Evolutionary conservation across 2,329 filamentous ascomycete species (phyloP), one percentile per base, ranked within the genome.

Genomic region (Chrysosporium keratinophilum): DNA sequence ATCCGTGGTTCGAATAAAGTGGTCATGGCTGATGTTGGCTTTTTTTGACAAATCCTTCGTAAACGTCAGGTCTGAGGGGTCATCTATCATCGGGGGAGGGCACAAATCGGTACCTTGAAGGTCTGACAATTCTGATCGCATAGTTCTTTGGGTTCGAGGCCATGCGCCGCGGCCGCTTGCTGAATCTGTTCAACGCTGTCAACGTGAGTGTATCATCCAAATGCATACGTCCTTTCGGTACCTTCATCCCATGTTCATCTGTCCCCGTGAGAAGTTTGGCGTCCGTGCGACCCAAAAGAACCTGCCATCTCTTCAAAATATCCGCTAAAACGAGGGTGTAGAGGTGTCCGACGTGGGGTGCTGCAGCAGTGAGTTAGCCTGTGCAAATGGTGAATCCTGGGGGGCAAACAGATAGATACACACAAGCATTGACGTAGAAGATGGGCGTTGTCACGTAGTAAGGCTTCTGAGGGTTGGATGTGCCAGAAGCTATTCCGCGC

Each of bases 401-500:
- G 31, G 31, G 14, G 1, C 14, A 31, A 23, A 17, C 19, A 10
- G 41, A 17, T 3, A 31, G 50, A 31, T 51, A 60, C 74, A 61
- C 74, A 90, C 88, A 83, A 53, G 90, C 88, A 79, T 98, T 98
- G 74, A 98, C 93, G 71, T 98, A 98, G 75, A 97, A 98, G 55
- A 98, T 98, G 1, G 93, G 93, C 7, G 89, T 94, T 4, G 93
- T 97, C 64, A 95, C 78, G 75, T 97, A 98, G 74, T 85, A 96
- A 7, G 91, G 89, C 74, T 97, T 97, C 57, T 72, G 68, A 2
- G 45, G 45, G 20, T 41, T 41, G 15, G 59, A 60, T 40, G 66
- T 66, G 57, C 66, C 65, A 57, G 64, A 61, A 54, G 61, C 60
- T 54, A 65, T 63, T 34, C 60, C 63, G 54, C 61, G 57, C 47